phyloP scores from a whole-genome alignment of 495 filamentous ascomycete species.

The Geoglossum glabrum region DNA sequence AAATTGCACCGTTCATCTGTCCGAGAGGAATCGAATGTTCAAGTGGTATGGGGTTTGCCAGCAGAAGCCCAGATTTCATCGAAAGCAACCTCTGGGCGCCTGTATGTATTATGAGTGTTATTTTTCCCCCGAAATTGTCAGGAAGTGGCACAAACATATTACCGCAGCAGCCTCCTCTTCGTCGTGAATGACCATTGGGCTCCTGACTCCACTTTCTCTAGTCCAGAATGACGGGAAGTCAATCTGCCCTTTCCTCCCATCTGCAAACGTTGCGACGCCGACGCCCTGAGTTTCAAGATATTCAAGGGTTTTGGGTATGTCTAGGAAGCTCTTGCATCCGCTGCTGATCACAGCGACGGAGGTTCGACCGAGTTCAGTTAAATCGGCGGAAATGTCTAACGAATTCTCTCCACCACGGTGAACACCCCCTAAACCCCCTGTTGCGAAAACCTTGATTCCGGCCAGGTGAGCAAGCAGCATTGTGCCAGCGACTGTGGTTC shows the following conservation, averaged over 20 bases:
- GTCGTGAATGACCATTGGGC: slow-evolving; percentile 50
- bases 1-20: slow-evolving; percentile 57
- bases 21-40: slow-evolving; percentile 44
- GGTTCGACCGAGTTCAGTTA: slow-evolving; percentile 87
- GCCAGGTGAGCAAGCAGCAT: slow-evolving; percentile 77
- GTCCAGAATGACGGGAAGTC: slow-evolving; percentile 86
- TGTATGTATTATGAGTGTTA: slow-evolving; percentile 17
- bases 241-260: slow-evolving; percentile 42
- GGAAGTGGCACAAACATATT: slow-evolving; percentile 32
- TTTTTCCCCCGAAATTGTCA: neutral
- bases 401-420: slow-evolving; percentile 70
- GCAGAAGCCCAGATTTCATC: slow-evolving; percentile 52
- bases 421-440: slow-evolving; percentile 73
- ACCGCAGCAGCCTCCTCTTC: slow-evolving; percentile 73
- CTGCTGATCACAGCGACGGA: slow-evolving; percentile 72
- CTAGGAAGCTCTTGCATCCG: slow-evolving; percentile 89
- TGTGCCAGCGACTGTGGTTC: slow-evolving; percentile 82
- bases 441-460: slow-evolving; percentile 85
- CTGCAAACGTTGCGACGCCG: slow-evolving; percentile 70
- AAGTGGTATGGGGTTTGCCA: slow-evolving; percentile 74
- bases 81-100: slow-evolving; percentile 44
- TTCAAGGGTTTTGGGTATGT: slow-evolving; percentile 78
- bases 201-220: slow-evolving; percentile 60
- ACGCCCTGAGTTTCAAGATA: slow-evolving; percentile 89
- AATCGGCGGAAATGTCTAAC: slow-evolving; percentile 86